Base-by-base conservation (phyloP, 1,284 basidiomycete genomes). In the Coniferiporia weirii region DNA sequence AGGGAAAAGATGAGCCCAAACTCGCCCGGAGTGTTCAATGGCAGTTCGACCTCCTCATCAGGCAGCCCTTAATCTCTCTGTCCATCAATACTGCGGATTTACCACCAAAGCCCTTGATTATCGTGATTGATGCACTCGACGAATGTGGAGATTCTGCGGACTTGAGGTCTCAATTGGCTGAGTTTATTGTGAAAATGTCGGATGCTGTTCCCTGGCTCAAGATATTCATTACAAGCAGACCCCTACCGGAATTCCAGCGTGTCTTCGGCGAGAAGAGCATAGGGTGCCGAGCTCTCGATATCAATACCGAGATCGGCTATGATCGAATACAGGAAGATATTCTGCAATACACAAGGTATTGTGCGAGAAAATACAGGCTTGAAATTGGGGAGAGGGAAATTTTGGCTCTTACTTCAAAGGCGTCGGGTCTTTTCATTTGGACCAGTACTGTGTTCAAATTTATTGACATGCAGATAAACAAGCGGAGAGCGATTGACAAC, bases 391-490 rank as follows among this genome's bases (percentile, higher is more conserved):
- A 54, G 8, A 40, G 13, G 5, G 63, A 68, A 19, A 43, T 68
- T 10, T 61, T 64, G 9, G 45, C 27, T 36, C 60, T 70, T 22
- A 64, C 66, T n/a, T 36, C 64, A 22, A 69, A 63, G 40, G 61
- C 68, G 2, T 59, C 63, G 13, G 66, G 67, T 1, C 58, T 69
- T n/a, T 70, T 70, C 48, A 70, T 70, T 17, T 70, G 68, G 52
- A 64, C 69, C 7, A 56, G 60, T 19, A 70, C 69, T 1, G 67
- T 69, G 36, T 58, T 70, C 55, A 67, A 65, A 57, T 65, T 65
- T 32, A 55, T 70, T 17, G 55, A 55, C 6, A 51, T 46, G 22
- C 47, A 52, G n/a, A 45, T 60, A 32, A 36, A 40, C 34, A 64
- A 45, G 45, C 15, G 5, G 7, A 19, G 7, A 15, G 6, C 17